Evolutionary conservation across 441 rosid species (phyloP), one percentile per base, ranked within the genome.

Genomic region (Pelargonium australe): DNA sequence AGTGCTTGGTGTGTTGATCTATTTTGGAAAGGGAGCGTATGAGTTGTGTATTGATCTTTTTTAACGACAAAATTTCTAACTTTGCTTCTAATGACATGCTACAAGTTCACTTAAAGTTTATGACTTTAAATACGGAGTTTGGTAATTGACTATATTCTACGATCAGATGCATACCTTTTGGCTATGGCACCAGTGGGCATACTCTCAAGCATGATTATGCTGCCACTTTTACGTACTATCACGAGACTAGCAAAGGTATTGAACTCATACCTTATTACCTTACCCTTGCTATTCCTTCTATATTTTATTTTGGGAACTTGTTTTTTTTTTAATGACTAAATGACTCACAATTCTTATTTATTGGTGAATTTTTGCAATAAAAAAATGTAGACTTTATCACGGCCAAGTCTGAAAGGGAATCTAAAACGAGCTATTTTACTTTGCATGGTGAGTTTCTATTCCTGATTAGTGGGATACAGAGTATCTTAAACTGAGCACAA

Each of bases 171-270:
- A 19, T 58, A 58, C 20, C 63, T 58, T 58, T 58, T 58, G 28
- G 63, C 63, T 58, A 58, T 58, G 63, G 63, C 63, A 58, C 63
- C 63, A 19, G 28, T 58, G 63, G 63, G 63, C 63, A 58, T 58
- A 58, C 63, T 58, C 11, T 58, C 63, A 19, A 58, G 63, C 63
- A 58, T 58, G 63, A 58, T 58, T 58, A 17, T 58, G 63, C 13
- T 58, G 63, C 63, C 63, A 20, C 63, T 58, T 58, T 58, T 58
- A 20, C 63, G 31, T 58, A 58, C 63, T 20, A 58, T 58, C 31
- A 58, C 63, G 0, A 58, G 9, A 58, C 31, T 58, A 25, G 63
- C 28, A 17, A 58, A 58, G 63, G 63, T 58, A 58, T 58, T 23
- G 19, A 58, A 58, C 62, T 58, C 31, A 58, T 58, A 58, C 63